Base-by-base conservation (phyloP, 495 filamentous ascomycete species). In the Trichodelitschia bisporula region DNA sequence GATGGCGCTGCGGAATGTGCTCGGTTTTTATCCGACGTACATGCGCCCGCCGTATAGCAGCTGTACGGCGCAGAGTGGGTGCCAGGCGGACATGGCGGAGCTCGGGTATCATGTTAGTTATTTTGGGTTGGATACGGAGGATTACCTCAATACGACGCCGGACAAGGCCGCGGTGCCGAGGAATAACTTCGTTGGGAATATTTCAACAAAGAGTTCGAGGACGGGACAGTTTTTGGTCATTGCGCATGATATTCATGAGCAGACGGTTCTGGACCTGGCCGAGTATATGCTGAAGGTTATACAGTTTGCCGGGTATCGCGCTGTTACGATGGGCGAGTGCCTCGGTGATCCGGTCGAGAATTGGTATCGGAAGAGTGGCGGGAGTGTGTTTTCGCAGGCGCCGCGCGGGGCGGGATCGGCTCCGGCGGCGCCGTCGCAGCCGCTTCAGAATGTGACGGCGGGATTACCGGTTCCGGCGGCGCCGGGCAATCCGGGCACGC, bases 1-100 rank as follows among this genome's bases (percentile, higher is more conserved):
- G 48, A 76, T 72, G 33, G 79, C 77, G 0, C 40, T 86, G 13
- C 68, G 71, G 26, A 77, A 77, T 30, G 70, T 89, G 33, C 55
- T 84, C 4, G 79, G 79, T 9, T 66, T 66, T 37, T 72, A 82
- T 47, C 79, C 79, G 2, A 73, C 75, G 2, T 90, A 89, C 45
- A 82, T 89, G 74, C 61, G 72, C 28, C 77, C 77, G 2, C 77
- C 77, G 4, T 89, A 72, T 50, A 76, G 72, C 15, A 72, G 66
- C 42, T 84, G 77, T 44, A 57, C 55, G 18, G 43, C 48, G 2
- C 56, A 56, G 15, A 54, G 56, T 2, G 52, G 51, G 10, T 83
- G 77, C 42, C 51, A 65, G 31, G 50, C 47, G 5, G 62, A 70
- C 21, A 50, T 84, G 42, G 57, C 57, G 12, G 49, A 49, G 3